Base-by-base conservation (phyloP, 345 rosid species). In the Eucalyptus globulus region DNA sequence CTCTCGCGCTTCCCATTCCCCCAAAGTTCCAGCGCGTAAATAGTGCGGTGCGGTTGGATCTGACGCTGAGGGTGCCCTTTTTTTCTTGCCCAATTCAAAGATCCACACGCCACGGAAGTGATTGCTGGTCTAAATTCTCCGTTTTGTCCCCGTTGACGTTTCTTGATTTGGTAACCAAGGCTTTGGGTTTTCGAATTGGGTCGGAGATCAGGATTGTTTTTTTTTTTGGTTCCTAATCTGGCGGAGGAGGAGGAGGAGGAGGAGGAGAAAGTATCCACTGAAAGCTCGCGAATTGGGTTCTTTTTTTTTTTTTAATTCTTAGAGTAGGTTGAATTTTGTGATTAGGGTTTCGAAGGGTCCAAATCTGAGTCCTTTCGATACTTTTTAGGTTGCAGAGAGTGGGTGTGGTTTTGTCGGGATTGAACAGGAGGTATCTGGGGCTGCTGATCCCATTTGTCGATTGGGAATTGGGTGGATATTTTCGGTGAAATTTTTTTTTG, bases 41-140 rank as follows among this genome's bases (percentile, higher is more conserved):
- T 87, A 87, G 87, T 90, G 91, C 90, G 92, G 92, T 67, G 89
- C 88, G 93, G 89, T 92, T 93, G 94, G 96, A 95, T 95, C 95
- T 92, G 62, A 56, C 62, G 0, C 62, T 56, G 93, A 91, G 92
- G 89, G 91, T 72, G 80, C 88, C 88, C 90, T 88, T 87, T 88
- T 88, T 53, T 86, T 67, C 62, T 83, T 86, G 81, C 81, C 8
- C 81, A 19, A 69, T 72, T 72, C 81, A 37, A 19, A 19, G 81
- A 17, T 72, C 45, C 45, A 14, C 81, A 6, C 26, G 27, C 5
- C 45, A 0, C 14, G 47, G 27, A 34, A 34, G 26, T 37, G 83
- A 19, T 37, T 2, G 47, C 45, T 72, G 45, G 27, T 13, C 83
- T 21, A 5, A 72, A 72, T 72, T 72, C 15, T 37, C 27, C 45